Base-by-base conservation (phyloP, 176 grass and related monocot species). In the Carex scoparia region DNA sequence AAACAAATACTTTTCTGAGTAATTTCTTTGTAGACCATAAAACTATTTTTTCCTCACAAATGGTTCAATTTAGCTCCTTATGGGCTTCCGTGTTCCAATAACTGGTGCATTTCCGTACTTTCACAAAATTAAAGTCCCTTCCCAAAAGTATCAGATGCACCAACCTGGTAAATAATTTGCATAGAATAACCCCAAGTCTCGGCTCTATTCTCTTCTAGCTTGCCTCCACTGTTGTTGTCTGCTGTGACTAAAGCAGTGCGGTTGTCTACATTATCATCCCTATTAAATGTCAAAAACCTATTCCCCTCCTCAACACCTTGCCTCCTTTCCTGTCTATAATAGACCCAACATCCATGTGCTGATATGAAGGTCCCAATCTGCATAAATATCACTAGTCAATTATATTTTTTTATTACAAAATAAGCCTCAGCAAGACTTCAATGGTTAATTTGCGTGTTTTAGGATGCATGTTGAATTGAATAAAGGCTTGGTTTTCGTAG, bases 121-220 rank as follows among this genome's bases (percentile, higher is more conserved):
- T 23, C 23, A 23, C 23, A 23, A 23, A 23, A 23, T 23, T 23
- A 23, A 23, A 23, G 23, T 23, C 23, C 18, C 0, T 51, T 51
- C 11, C 10, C 48, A 51, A 5, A 75, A 75, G 10, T 30, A 40
- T 14, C 44, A 54, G 56, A 11, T 59, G 40, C 13, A 64, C 16
- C 19, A 63, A 88, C 86, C 86, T 91, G 90, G 65, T 91, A 91
- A 51, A 59, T 42, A 59, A 84, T 84, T 38, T 86, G 87, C 87
- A 81, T 76, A 57, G 51, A 55, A 68, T 55, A 51, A 10, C 65
- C 80, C 65, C 70, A 53, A 27, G 54, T 54, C 15, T 53, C 70
- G 65, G 79, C 80, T 23, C 51, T 62, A 15, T 79, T 12, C 16
- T 77, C 61, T 70, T 70, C 15, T 49, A 51, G 78, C 1, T 80